Conservation (phyloP, 805 yeast genomes). For the Wickerhamomyces strasburgensis region DNA sequence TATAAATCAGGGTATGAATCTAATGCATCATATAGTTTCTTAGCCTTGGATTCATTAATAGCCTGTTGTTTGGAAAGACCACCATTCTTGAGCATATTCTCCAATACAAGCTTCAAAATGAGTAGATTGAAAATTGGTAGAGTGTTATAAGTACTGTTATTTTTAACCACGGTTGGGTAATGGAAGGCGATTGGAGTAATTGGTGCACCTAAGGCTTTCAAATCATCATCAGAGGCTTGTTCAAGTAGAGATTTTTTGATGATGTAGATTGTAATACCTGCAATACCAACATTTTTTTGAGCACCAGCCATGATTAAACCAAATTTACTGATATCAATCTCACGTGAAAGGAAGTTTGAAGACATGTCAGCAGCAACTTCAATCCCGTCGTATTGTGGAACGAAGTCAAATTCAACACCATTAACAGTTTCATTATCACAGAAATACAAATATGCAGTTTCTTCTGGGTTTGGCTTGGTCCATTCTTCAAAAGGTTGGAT, state of each 20-base stretch:
- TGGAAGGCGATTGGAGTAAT: constrained; percentile 86
- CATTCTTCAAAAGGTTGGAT: constrained; percentile 67
- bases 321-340: constrained; percentile 74
- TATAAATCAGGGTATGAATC: constrained; percentile 63
- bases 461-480: constrained; percentile 48
- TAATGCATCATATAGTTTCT: constrained; percentile 55
- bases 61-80: constrained; percentile 63
- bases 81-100: constrained; percentile 57
- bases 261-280: constrained; percentile 90
- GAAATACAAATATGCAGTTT: constrained; percentile 79
- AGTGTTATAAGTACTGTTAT: constrained; percentile 93
- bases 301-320: constrained; percentile 97
- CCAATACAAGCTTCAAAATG: constrained; percentile 74
- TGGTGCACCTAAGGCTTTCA: constrained; percentile 60
- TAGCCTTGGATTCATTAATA: constrained; percentile 58
- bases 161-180: constrained; percentile 77
- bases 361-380: constrained; percentile 94
- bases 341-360: constrained; percentile 80
- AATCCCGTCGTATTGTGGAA: constrained; percentile 53
- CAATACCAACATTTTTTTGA: constrained; percentile 95
- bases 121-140: constrained; percentile 91
- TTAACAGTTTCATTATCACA: constrained; percentile 98
- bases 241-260: constrained; percentile 76
- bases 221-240: constrained; percentile 57
- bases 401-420: constrained; percentile 71